Base-by-base conservation (phyloP, 495 filamentous ascomycete species). In the Tuber microsphaerosporum region DNA sequence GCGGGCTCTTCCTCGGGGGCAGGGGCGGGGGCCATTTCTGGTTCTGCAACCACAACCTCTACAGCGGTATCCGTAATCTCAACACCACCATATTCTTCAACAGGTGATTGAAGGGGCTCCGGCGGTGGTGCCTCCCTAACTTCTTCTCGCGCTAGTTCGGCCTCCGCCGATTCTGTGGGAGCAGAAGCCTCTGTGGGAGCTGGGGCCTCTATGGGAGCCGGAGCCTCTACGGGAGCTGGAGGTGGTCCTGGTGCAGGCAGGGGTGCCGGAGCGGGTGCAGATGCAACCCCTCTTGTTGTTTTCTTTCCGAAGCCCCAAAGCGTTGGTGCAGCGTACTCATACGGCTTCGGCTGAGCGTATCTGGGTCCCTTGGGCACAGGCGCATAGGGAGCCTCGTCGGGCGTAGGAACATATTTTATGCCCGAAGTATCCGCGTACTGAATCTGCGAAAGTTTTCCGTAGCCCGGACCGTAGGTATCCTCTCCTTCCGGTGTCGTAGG, bases 351-450 rank as follows among this genome's bases (percentile, higher is more conserved):
- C 31, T 78, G 75, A 14, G 79, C 79, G 44, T 81, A 81, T 65
- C 39, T 74, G 41, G 79, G 79, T 37, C 73, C 75, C 69, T 81
- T 79, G 22, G 80, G 80, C 17, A 81, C 80, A n/a, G 75, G 79
- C 4, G 75, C 80, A 76, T 81, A 81, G 37, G 61, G 41, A 39
- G 75, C 72, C 56, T 79, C 73, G 41, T 79, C 46, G 45, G 73
- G 77, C 37, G 78, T 69, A 41, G 70, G 71, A 69, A 73, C 77
- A 75, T 79, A 79, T 48, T 51, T 69, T 20, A 79, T 75, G 43
- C 68, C 65, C 1, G 76, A 72, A 70, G 76, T 69, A 69, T 77
- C 75, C 1, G 75, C 76, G 44, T 77, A 77, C 70, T 79, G 72
- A 20, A 73, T 76, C 22, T 79, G 77, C 43, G 68, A 75, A 34